These are phyloP conservation scores for Chrysoporthe cubensis DNA, from an alignment of 2,329 filamentous ascomycete genomes.

Conservation along the genomic window DNA sequence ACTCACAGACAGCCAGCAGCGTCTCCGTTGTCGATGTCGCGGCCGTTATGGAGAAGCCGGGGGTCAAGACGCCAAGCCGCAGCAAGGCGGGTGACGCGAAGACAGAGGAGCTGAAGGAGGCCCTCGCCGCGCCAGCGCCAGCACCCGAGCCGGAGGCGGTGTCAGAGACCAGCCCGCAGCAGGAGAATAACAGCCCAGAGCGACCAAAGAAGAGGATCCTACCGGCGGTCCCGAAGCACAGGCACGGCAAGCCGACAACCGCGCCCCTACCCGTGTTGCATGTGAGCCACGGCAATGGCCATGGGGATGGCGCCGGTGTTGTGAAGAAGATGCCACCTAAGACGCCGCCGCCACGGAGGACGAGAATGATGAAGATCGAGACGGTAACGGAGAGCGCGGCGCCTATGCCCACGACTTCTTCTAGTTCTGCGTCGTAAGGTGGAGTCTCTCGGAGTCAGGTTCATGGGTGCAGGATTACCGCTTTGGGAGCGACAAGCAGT, in stretches of 20 bases:
- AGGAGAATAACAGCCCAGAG: slow-evolving; percentile 21
- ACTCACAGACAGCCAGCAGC: slow-evolving; percentile 68
- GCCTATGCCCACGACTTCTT: slow-evolving; percentile 12
- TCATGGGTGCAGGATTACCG: background rate
- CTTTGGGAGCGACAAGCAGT: background rate
- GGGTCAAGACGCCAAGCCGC: slow-evolving; percentile 78
- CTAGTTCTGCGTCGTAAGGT: slow-evolving; percentile 5
- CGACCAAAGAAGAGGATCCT: slow-evolving; percentile 54
- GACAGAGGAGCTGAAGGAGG: slow-evolving; percentile 34
- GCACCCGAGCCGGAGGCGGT: slow-evolving; percentile 30
- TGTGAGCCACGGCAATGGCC: slow-evolving; percentile 5
- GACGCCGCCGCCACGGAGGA: slow-evolving; percentile 28
- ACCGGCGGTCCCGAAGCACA: slow-evolving; percentile 60
- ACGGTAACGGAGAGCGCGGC: slow-evolving; percentile 16
- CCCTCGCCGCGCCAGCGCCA: slow-evolving; percentile 22
- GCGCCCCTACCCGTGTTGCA: slow-evolving; percentile 28
- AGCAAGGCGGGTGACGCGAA: slow-evolving; percentile 42
- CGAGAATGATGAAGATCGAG: slow-evolving; percentile 24
- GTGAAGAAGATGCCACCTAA: slow-evolving; percentile 28
- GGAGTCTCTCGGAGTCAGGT: background rate
- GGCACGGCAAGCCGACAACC: slow-evolving; percentile 52
- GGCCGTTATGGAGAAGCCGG: slow-evolving; percentile 79
- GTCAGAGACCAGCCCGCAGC: background rate
- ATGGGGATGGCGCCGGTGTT: background rate
- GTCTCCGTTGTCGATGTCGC: slow-evolving; percentile 80